phyloP scores from a whole-genome alignment of 75 land plant species.

The Sequoia sempervirens region DNA sequence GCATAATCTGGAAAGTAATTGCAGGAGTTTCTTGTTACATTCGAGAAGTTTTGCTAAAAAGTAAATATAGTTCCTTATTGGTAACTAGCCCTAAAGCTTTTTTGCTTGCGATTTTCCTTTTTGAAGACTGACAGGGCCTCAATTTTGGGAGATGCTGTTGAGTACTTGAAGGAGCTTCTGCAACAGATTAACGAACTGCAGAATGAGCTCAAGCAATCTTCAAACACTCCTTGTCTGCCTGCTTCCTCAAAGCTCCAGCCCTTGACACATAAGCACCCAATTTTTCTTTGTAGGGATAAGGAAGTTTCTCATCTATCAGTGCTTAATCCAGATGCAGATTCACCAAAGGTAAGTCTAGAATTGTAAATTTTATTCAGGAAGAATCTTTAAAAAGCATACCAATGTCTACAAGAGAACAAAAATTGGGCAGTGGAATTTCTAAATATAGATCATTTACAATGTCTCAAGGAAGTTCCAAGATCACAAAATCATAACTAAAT shows the following conservation, averaged over 20 bases:
- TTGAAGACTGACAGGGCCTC: conserved; percentile 24
- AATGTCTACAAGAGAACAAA: not conserved
- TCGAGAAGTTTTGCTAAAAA: not conserved
- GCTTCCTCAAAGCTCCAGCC: not conserved
- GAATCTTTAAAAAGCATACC: conserved; percentile 4
- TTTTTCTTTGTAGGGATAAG: not conserved
- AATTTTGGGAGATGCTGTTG: conserved; percentile 23
- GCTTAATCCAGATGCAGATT: conserved; percentile 21
- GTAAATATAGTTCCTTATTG: not conserved
- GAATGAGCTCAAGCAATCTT: not conserved
- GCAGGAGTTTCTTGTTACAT: not conserved
- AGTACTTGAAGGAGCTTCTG: conserved; percentile 27
- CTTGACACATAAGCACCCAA: not conserved
- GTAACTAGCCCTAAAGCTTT: not conserved
- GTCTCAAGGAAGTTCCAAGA: no score
- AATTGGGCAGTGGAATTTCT: not conserved
- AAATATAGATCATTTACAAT: not conserved
- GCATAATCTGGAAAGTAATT: not conserved
- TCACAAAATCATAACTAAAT: not conserved
- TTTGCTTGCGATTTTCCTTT: not conserved
- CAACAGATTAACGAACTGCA: conserved; percentile 8
- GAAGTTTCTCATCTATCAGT: conserved; percentile 17
- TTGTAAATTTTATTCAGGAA: conserved; percentile 9
- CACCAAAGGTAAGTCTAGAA: conserved; percentile 20
- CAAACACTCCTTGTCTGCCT: not conserved